Base-by-base conservation (phyloP, 805 yeast species). In the Saccharomycopsis fermentans region DNA sequence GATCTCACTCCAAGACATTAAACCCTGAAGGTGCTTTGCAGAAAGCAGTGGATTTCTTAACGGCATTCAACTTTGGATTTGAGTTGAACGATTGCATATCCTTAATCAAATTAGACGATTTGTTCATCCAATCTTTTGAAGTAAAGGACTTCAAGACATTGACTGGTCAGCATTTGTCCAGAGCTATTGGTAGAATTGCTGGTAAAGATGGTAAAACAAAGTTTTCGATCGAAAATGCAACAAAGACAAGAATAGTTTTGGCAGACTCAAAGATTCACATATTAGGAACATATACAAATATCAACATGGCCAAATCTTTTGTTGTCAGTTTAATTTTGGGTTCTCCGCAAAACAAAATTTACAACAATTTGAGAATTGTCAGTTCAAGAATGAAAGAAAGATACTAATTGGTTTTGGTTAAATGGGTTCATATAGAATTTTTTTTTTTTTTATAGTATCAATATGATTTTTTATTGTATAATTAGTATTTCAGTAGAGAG, bases 101-200 rank as follows among this genome's bases (percentile, higher is more conserved):
- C 2, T 75, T 94, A 57, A 79, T 94, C 66, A 83, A 99, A 73
- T 77, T 94, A 67, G 99, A 94, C 71, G 99, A 94, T 72, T 80
- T 94, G 64, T 94, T 91, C 76, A 91, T 94, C 64, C 99, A 94
- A 73, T 90, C 98, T 4, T 94, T 94, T 69, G 99, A 94, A 71
- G 80, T 94, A 66, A 94, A 94, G 71, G 99, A 94, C 73, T 97
- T 94, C 59, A 95, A 94, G 74, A 92, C 97, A 4, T 77, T 94
- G 65, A 84, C 83, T 32, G 99, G 98, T 29, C 99, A 94, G 74
- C 99, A 94, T 81, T 78, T 94, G 70, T 87, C 96, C 56, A 86
- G 99, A 80, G 99, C 99, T 6, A 94, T 94, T 70, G 99, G 99
- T 68, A 90, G 99, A 80, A 94, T 94, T 73, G 99, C 99, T 14